Evolutionary conservation across 306 rosid genomes (phyloP).

Genomic region (Chamaecrista fasciculata): DNA sequence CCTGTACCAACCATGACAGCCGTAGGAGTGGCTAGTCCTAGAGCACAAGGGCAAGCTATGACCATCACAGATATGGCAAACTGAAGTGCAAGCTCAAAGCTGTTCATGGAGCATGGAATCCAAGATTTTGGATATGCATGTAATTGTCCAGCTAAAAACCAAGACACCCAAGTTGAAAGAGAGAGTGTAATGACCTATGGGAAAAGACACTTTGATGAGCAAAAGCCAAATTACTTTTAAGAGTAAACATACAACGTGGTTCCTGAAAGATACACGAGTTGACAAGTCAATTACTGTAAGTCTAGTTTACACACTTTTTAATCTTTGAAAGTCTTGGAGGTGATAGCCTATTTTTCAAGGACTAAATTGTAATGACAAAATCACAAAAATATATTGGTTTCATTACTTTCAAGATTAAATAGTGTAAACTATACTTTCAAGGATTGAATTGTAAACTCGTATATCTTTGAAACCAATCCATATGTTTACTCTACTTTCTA

Average conservation of each 20-base stretch:
- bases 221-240: background rate
- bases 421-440: no score
- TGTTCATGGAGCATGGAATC: conserved; percentile 66
- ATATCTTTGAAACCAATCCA: no score
- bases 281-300: no score
- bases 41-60: conserved; percentile 89
- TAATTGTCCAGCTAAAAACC: conserved; percentile 67
- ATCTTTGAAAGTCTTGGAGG: no score
- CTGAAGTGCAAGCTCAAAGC: conserved; percentile 79
- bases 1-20: conserved; percentile 91
- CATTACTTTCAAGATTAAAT: no score
- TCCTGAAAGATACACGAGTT: no score
- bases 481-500: no score
- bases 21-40: conserved; percentile 87
- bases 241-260: background rate
- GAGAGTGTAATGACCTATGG: conserved; percentile 62
- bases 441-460: no score
- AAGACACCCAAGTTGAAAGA: conserved; percentile 61
- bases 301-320: no score
- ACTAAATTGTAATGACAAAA: no score
- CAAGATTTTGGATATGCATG: conserved; percentile 59
- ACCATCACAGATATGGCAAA: conserved; percentile 87
- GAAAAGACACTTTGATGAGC: background rate
- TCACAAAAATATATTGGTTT: no score
- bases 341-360: no score